Evolutionary conservation across 2,329 filamentous ascomycete species (phyloP), one percentile per base, ranked within the genome.

Genomic region (Malbranchea cinnamomea): DNA sequence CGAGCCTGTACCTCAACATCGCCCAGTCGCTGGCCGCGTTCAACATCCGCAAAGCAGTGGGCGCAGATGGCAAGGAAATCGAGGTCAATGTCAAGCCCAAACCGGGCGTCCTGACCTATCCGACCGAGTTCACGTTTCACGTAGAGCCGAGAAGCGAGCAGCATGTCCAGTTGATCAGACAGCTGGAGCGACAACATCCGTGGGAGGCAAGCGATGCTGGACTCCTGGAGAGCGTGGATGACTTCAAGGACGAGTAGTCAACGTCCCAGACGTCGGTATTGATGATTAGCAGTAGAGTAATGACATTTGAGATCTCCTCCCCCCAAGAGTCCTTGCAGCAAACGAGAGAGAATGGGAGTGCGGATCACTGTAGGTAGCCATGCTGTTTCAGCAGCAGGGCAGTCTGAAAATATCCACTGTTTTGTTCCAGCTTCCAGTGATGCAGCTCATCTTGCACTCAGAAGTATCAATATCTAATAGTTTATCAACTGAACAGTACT

Each of bases 11-110:
- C 34, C 34, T 62, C 7, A 56, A 40, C 10, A 50, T 61, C 12
- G 59, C 53, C 0, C 60, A 61, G 17, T 45, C 52, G 0, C 45
- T 73, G 2, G 53, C 67, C 0, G 58, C 57, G 0, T 69, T 71
- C 28, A 42, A 53, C 3, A 47, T 68, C 9, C 34, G 34, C 6
- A 60, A 60, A 31, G 36, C 39, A 0, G 32, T 56, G 5, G 26
- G 23, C 9, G 48, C 52, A 13, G 44, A 56, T 4, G 63, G 57
- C 0, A 47, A 41, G 11, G 47, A 50, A 6, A 41, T 62, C 0
- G 55, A 53, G 13, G 45, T 52, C 0, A 41, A 46, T 12, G 23
- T 56, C 0, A 42, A 50, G 17, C 59, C 60, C 23, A 40, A 47
- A 34, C 32, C 57, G 3, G 50, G 49, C 1, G 37, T 52, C 8